Evolutionary conservation across 2,329 filamentous ascomycete species (phyloP).

Genomic region (Fusarium pseudograminearum): DNA sequence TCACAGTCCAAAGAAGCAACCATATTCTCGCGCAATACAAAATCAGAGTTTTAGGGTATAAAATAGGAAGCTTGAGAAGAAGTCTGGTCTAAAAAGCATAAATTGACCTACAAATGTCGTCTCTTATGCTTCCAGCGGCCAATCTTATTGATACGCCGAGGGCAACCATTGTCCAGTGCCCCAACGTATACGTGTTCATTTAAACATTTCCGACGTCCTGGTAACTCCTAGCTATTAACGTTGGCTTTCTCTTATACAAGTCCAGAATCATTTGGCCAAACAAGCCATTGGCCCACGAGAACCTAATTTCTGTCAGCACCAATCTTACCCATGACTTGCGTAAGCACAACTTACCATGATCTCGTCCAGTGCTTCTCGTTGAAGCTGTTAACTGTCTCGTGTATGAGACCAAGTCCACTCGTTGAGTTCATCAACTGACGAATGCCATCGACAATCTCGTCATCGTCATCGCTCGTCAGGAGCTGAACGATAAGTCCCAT

Average conservation of each 20-base stretch:
- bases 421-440: conserved; percentile 74
- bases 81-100: not conserved
- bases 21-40: too few species aligned
- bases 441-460: conserved; percentile 78
- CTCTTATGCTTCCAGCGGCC: not conserved
- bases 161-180: not conserved
- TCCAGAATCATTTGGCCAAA: conserved; percentile 86
- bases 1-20: too few species aligned
- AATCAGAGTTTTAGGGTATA: not conserved
- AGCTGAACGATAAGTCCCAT: conserved; percentile 86
- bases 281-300: conserved; percentile 90
- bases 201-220: conserved; percentile 48
- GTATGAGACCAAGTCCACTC: conserved; percentile 79
- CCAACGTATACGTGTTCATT: not conserved
- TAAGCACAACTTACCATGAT: conserved; percentile 49
- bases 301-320: conserved; percentile 66
- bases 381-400: conserved; percentile 68
- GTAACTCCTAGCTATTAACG: conserved; percentile 66
- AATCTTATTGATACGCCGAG: not conserved
- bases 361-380: conserved; percentile 52
- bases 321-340: not conserved
- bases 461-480: conserved; percentile 80
- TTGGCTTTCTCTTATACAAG: conserved; percentile 77
- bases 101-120: not conserved
- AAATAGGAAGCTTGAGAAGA: not conserved